A percentile compares a stretch with the other conserved stretches of the same genome.
Evolutionary conservation across 1,284 basidiomycete genomes (phyloP).

Genomic region (Boletellus deceptivus): DNA sequence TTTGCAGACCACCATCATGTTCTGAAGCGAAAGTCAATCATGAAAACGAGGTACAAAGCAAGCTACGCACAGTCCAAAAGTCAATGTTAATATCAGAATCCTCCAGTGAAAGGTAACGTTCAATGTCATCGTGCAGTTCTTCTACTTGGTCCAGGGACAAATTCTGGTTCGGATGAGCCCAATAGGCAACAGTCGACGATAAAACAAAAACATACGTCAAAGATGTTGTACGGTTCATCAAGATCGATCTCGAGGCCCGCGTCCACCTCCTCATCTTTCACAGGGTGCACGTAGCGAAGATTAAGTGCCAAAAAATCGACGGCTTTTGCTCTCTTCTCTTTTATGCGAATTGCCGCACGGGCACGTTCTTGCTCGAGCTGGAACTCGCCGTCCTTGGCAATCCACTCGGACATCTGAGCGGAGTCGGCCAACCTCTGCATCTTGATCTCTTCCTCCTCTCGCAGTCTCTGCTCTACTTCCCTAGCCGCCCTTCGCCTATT

Average conservation of each 20-base stretch:
- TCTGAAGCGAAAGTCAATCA: slow-evolving; percentile 43
- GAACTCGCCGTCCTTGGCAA: slow-evolving; percentile 96
- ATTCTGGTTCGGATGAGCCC: slow-evolving; percentile 54
- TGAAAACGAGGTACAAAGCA: slow-evolving; percentile 1
- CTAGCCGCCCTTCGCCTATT: slow-evolving; percentile 89
- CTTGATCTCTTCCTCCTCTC: slow-evolving; percentile 90
- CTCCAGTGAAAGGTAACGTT: slow-evolving; percentile 88
- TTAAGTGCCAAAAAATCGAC: slow-evolving; percentile 94
- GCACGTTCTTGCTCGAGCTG: slow-evolving; percentile 92
- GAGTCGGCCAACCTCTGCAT: slow-evolving; percentile 91
- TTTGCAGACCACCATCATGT: slow-evolving; percentile 97
- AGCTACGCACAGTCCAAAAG: slow-evolving; percentile 85
- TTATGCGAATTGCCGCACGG: slow-evolving; percentile 90
- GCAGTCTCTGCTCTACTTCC: slow-evolving; percentile 82
- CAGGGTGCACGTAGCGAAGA: slow-evolving; percentile 80
- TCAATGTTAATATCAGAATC: slow-evolving; percentile 84
- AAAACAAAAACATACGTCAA: slow-evolving; percentile 63
- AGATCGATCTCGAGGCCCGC: slow-evolving; percentile 95
- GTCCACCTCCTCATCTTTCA: slow-evolving; percentile 69
- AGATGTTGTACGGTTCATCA: slow-evolving; percentile 96
- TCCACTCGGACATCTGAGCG: slow-evolving; percentile 97
- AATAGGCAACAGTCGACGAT: background rate
- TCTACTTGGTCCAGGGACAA: slow-evolving; percentile 85
- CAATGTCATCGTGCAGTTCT: slow-evolving; percentile 93
- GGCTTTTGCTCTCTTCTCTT: slow-evolving; percentile 94